These are phyloP conservation scores for Ascochyta clinopodiicola DNA, from an alignment of 2,329 filamentous ascomycete species.

Conservation along the genomic window DNA sequence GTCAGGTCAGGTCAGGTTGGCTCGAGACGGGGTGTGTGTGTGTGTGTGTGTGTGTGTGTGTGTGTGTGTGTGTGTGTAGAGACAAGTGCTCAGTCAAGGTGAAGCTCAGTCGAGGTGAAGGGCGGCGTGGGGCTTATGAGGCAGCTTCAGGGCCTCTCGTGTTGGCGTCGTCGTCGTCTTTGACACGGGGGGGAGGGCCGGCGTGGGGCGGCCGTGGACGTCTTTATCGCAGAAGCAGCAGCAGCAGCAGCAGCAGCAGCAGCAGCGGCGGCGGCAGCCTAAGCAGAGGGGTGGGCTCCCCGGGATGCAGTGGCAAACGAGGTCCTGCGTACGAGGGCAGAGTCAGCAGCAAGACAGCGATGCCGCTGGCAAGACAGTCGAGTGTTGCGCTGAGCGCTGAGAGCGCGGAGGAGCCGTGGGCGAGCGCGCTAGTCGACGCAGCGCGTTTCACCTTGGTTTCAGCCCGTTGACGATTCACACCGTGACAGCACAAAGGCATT, in stretches of 20 bases:
- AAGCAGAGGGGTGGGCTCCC: not conserved
- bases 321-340: slow-evolving; percentile 1
- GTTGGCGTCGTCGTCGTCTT: not conserved
- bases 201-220: slow-evolving; percentile 10
- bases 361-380: slow-evolving; percentile 10
- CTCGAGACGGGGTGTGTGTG: too few species aligned
- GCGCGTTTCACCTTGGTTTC: slow-evolving; percentile 1
- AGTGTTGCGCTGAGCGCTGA: slow-evolving; percentile 3
- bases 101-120: not conserved
- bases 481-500: not conserved
- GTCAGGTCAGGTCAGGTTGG: too few species aligned
- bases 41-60: too few species aligned
- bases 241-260: not conserved
- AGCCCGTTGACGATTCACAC: too few species aligned
- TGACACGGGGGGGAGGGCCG: slow-evolving; percentile 8
- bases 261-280: not conserved
- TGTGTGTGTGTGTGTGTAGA: too few species aligned
- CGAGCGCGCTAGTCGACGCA: slow-evolving; percentile 6
- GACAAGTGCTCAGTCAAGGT: too few species aligned
- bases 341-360: slow-evolving; percentile 13
- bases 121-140: not conserved
- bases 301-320: slow-evolving; percentile 6
- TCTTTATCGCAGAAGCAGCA: slow-evolving; percentile 11
- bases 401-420: too few species aligned
- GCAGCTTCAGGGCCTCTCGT: slow-evolving; percentile 4